These are phyloP conservation scores for Yarrowia alimentaria DNA, from an alignment of 805 yeast species.

Conservation along the genomic window DNA sequence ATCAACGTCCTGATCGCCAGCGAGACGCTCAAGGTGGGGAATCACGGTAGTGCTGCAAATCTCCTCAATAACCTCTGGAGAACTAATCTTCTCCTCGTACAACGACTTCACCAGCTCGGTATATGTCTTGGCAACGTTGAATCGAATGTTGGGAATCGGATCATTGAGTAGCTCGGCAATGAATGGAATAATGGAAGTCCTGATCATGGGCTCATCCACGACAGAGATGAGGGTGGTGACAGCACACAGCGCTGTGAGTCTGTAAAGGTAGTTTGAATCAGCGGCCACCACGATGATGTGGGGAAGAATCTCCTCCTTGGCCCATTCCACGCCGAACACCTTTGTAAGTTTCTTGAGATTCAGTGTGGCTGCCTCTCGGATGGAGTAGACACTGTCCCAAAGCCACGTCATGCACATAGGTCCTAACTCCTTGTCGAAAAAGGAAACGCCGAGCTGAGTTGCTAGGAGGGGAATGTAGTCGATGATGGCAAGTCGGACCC, in stretches of 20 bases:
- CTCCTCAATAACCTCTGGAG: constrained; percentile 34
- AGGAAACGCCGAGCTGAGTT: constrained; percentile 87
- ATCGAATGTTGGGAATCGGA: constrained; percentile 90
- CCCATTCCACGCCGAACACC: constrained; percentile 94
- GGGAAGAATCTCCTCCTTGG: constrained; percentile 75
- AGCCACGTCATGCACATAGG: constrained; percentile 94
- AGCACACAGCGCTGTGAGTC: constrained; percentile 88
- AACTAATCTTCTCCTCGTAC: constrained; percentile 34
- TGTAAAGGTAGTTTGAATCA: constrained; percentile 72
- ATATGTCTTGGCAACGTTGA: constrained; percentile 88
- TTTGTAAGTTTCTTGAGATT: constrained; percentile 76
- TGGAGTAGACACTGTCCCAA: constrained; percentile 96
- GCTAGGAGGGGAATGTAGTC: constrained; percentile 95
- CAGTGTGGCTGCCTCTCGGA: constrained; percentile 91
- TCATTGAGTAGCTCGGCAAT: constrained; percentile 69
- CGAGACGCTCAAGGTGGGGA: constrained; percentile 63
- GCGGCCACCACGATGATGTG: constrained; percentile 63
- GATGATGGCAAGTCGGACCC: constrained; percentile 94
- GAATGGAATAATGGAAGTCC: constrained; percentile 73
- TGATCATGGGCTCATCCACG: constrained; percentile 55
- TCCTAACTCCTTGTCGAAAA: constrained; percentile 89
- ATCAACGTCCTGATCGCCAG: constrained; percentile 77
- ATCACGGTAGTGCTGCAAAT: constrained; percentile 50
- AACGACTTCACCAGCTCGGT: constrained; percentile 54
- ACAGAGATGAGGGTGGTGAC: constrained; percentile 79